Evolutionary conservation across 2,329 filamentous ascomycete species (phyloP).

Genomic region (Leptographium flavum): DNA sequence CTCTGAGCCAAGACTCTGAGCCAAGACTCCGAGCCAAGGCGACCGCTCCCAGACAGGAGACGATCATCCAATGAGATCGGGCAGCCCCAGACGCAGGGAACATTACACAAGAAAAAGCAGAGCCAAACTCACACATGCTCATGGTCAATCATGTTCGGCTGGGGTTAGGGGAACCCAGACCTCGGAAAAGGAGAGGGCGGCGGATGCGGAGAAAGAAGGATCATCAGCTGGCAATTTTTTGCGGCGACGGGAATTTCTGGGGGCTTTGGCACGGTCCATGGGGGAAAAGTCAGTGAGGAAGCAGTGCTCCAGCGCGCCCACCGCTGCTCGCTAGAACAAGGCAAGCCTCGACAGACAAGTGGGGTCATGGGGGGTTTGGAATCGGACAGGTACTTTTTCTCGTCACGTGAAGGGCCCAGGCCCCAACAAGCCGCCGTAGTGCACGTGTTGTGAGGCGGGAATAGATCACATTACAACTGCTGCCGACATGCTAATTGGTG

Average conservation of each 20-base stretch:
- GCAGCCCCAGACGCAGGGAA: not conserved
- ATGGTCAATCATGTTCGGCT: conserved; percentile 12
- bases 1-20: not conserved
- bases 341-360: too few species aligned
- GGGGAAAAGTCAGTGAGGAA: too few species aligned
- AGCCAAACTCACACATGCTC: conserved; percentile 11
- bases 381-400: too few species aligned
- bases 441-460: too few species aligned
- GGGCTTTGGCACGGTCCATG: not conserved
- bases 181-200: conserved; percentile 2
- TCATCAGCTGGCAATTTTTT: conserved; percentile 6
- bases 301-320: too few species aligned
- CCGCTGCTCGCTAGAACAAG: too few species aligned
- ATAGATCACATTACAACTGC: too few species aligned
- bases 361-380: too few species aligned
- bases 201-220: not conserved
- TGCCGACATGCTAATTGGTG: too few species aligned
- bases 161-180: conserved; percentile 10
- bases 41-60: too few species aligned
- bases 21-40: not conserved
- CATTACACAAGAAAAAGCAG: not conserved
- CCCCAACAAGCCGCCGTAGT: too few species aligned
- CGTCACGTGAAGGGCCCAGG: too few species aligned
- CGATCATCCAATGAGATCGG: not conserved
- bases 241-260: not conserved